A percentile compares a stretch with the other conserved stretches of the same genome.
Conservation (phyloP, 768 basidiomycete genomes). For the Auriscalpium orientale region DNA sequence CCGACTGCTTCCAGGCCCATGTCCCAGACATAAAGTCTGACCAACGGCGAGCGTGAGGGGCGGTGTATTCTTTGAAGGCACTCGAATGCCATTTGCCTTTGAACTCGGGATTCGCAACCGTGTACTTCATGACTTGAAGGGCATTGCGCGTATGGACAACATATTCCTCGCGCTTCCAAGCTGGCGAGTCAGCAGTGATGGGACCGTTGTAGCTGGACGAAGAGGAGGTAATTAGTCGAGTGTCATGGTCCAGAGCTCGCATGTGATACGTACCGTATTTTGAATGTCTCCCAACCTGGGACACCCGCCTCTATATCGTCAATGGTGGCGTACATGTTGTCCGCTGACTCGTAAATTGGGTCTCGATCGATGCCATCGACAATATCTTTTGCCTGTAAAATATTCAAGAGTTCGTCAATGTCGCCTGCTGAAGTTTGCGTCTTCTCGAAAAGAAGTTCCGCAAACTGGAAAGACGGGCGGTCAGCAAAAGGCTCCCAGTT, state of each 20-base stretch:
- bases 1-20: slow-evolving; percentile 34
- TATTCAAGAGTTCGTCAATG: background rate
- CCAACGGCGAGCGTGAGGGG: background rate
- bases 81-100: background rate
- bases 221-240: too few relatives aligned
- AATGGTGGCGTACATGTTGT: background rate
- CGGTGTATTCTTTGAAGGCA: background rate
- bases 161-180: too few relatives aligned
- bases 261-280: too few relatives aligned
- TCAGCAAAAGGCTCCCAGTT: background rate
- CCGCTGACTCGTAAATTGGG: background rate
- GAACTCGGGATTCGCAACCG: background rate
- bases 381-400: background rate
- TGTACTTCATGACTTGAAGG: background rate
- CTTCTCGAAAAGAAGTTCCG: background rate
- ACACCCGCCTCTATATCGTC: background rate
- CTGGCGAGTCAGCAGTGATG: background rate
- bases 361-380: background rate
- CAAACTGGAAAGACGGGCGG: background rate
- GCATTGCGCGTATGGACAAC: background rate
- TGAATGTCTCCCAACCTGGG: background rate
- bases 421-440: background rate
- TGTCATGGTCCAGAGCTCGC: too few relatives aligned
- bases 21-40: slow-evolving; percentile 34
- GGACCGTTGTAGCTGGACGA: background rate